Conservation (phyloP, 306 rosid species). For the Casuarina glauca region DNA sequence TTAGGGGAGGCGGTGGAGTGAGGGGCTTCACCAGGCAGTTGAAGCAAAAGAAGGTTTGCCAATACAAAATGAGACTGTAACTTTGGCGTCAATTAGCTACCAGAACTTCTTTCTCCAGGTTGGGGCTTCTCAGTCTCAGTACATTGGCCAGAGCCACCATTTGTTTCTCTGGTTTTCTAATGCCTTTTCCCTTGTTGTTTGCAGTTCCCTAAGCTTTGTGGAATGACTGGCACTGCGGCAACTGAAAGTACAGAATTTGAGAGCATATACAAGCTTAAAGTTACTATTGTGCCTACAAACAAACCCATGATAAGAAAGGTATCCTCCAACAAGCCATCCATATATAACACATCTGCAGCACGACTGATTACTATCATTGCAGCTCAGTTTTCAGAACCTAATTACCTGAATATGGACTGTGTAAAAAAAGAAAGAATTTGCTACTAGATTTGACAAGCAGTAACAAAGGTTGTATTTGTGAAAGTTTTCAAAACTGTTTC, state of each 20-base stretch:
- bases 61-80: slow-evolving; percentile 93
- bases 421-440: not conserved
- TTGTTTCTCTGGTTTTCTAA: slow-evolving; percentile 21
- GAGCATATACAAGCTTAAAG: slow-evolving; percentile 97
- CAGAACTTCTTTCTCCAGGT: slow-evolving; percentile 99
- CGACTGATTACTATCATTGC: slow-evolving; percentile 20
- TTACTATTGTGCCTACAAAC: slow-evolving; percentile 93
- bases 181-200: slow-evolving; percentile 29
- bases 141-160: slow-evolving; percentile 16
- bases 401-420: not conserved
- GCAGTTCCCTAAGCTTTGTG: slow-evolving; percentile 98
- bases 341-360: slow-evolving; percentile 16
- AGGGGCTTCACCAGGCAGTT: slow-evolving; percentile 99
- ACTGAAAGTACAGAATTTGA: slow-evolving; percentile 97
- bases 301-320: slow-evolving; percentile 98
- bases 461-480: too few species aligned
- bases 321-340: slow-evolving; percentile 27
- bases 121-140: slow-evolving; percentile 31
- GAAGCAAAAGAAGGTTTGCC: slow-evolving; percentile 99
- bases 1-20: slow-evolving; percentile 99
- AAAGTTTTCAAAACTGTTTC: too few species aligned
- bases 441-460: not conserved
- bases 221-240: slow-evolving; percentile 99
- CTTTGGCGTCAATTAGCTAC: slow-evolving; percentile 96
- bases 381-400: slow-evolving; percentile 1